These are phyloP conservation scores for Begonia loranthoides DNA, from an alignment of 306 rosid species.

Conservation along the genomic window DNA sequence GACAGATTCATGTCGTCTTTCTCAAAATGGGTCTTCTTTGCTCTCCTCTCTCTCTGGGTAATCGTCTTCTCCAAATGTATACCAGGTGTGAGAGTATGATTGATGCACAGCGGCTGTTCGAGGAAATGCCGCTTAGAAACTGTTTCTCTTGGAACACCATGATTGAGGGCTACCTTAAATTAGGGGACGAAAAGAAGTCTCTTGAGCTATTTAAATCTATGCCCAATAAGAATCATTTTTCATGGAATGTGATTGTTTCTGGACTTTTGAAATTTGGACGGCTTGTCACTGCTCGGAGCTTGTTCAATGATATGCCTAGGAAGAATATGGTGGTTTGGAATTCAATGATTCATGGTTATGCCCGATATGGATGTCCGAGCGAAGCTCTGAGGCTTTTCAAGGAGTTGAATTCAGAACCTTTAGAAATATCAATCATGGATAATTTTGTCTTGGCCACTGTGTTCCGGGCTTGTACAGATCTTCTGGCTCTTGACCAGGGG, in stretches of 20 bases:
- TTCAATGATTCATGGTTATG: conserved; percentile 50
- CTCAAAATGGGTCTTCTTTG: conserved; percentile 43
- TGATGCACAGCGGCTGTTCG: conserved; percentile 6
- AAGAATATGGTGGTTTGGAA: conserved; percentile 51
- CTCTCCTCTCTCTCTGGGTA: conserved; percentile 28
- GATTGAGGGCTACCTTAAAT: conserved; percentile 42
- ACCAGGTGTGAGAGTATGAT: conserved; percentile 19
- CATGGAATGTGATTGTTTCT: conserved; percentile 47
- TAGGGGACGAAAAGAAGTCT: conserved; percentile 29
- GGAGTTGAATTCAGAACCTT: conserved; percentile 39
- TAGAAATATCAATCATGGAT: conserved; percentile 15
- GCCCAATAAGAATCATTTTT: conserved; percentile 39
- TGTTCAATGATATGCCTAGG: conserved; percentile 51
- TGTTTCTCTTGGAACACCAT: conserved; percentile 9
- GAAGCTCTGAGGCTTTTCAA: conserved; percentile 42
- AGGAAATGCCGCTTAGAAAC: conserved; percentile 3
- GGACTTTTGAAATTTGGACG: conserved; percentile 39
- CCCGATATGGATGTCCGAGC: conserved; percentile 32
- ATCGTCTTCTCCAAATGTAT: conserved; percentile 57
- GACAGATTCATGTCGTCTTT: conserved; percentile 40
- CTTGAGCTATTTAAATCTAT: conserved; percentile 38
- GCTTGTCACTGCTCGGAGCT: conserved; percentile 28
- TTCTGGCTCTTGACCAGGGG: conserved; percentile 43
- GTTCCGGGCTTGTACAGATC: conserved; percentile 48
- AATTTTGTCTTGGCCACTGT: conserved; percentile 44